A percentile compares a stretch with the other conserved stretches of the same genome.
Evolutionary conservation across 768 basidiomycete species (phyloP).

Genomic region (Brasilioporus rufonigricans): DNA sequence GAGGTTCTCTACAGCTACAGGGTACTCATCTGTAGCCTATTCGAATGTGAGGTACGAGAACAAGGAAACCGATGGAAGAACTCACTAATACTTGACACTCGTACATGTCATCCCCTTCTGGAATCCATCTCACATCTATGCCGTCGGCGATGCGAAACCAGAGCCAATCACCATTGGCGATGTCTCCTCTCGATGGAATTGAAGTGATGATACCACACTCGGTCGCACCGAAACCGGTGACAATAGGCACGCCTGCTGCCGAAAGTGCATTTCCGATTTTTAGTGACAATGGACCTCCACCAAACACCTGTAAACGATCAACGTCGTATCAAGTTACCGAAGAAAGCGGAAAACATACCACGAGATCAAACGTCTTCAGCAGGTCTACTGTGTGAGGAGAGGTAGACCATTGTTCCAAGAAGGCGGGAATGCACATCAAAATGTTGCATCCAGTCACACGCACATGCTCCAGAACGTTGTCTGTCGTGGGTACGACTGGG

Average conservation of each 20-base stretch:
- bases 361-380: not conserved
- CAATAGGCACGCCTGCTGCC: constrained; percentile 13
- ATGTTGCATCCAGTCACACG: not conserved
- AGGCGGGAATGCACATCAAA: not conserved
- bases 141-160: constrained; percentile 11
- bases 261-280: not conserved
- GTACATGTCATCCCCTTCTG: constrained; percentile 30
- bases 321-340: not conserved
- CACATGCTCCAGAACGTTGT: not conserved
- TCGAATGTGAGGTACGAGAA: not conserved
- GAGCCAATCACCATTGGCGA: constrained; percentile 16
- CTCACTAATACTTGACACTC: constrained; percentile 37
- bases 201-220: constrained; percentile 15
- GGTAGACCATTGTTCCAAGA: not conserved
- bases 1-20: constrained; percentile 28
- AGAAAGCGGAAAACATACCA: not conserved
- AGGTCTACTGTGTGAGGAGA: not conserved
- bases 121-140: constrained; percentile 27
- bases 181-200: constrained; percentile 1
- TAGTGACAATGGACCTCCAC: not conserved
- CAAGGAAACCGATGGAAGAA: not conserved
- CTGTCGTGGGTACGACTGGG: not conserved
- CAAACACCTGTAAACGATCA: not conserved
- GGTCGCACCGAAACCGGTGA: constrained; percentile 16
- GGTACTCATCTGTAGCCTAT: not conserved